Evolutionary conservation across 805 yeast species (phyloP), one percentile per base, ranked within the genome.

Genomic region (Torulaspora maleeae): DNA sequence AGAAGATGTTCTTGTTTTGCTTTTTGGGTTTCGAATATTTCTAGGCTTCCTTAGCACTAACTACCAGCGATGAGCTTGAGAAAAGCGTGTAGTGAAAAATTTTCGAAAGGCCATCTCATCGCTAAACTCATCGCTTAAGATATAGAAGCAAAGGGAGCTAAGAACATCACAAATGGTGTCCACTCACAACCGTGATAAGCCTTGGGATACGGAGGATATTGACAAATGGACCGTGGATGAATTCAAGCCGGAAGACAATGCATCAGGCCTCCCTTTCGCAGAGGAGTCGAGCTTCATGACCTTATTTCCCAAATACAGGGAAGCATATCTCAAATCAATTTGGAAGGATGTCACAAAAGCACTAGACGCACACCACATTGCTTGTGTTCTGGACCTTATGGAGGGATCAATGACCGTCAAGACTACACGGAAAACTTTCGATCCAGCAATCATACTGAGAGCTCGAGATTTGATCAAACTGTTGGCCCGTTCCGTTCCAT

Each of bases 371-470:
- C 80, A 81, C 55, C 83, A 86, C 45, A 74, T 93, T 36, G 82
- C 83, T n/a, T 87, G 96, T 67, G 82, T 82, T 30, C 72, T 93
- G 51, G 88, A 93, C 67, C 72, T 93, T 52, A 95, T 93, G 22
- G 98, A 93, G 63, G 99, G 99, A 36, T 83, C 96, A 3, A 93
- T 93, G 98, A 83, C 95, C 0, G 99, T 93, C 13, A 86, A 83
- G 57, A 93, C 99, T 12, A 91, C 98, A 2, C 78, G 95, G 66
- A 93, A 91, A 66, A 90, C 99, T 0, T 93, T 68, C 66, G 99
- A 93, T 64, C 99, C 99, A 0, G 95, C 95, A 5, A 81, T 86
- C 43, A 87, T 93, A 55, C 75, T 93, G 58, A 91, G 89, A 60
- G 97, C 98, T 15, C 79, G 99, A 64, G 99, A 93, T 68, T 74